Evolutionary conservation across 2,329 filamentous ascomycete species (phyloP).

Genomic region (Metarhizium brunneum): DNA sequence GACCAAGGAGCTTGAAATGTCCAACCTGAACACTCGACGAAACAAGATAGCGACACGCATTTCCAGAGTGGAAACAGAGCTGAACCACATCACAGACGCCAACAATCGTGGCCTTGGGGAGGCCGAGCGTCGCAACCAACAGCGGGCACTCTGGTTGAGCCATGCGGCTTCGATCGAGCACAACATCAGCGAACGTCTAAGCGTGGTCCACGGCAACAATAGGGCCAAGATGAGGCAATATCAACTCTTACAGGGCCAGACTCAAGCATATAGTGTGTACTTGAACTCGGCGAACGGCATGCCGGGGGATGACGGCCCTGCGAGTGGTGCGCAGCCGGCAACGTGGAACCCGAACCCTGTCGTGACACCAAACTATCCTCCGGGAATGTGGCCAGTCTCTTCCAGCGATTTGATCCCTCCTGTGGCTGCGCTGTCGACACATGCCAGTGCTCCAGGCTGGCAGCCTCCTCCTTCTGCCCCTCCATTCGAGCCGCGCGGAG

Average conservation of each 20-base stretch:
- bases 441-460: constrained; percentile 23
- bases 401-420: constrained; percentile 23
- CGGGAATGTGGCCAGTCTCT: constrained; percentile 26
- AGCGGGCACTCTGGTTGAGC: constrained; percentile 36
- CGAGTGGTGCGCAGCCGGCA: constrained; percentile 10
- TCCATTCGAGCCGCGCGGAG: constrained; percentile 23
- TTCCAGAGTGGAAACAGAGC: constrained; percentile 62
- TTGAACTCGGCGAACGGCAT: constrained; percentile 21
- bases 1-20: constrained; percentile 54
- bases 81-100: constrained; percentile 60
- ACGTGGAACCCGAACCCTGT: constrained; percentile 27
- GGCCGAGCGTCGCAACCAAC: constrained; percentile 48
- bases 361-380: constrained; percentile 23
- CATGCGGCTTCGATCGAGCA: constrained; percentile 37
- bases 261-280: constrained; percentile 22
- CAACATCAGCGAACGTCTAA: constrained; percentile 34
- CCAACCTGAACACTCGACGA: constrained; percentile 54
- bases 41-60: constrained; percentile 66
- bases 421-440: constrained; percentile 18
- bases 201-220: constrained; percentile 26
- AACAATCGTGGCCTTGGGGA: constrained; percentile 57
- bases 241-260: constrained; percentile 20
- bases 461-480: constrained; percentile 29
- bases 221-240: constrained; percentile 20
- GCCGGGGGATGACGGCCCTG: constrained; percentile 17